Evolutionary conservation across 2,329 filamentous ascomycete genomes (phyloP).

Genomic region (Arthroderma sp.): DNA sequence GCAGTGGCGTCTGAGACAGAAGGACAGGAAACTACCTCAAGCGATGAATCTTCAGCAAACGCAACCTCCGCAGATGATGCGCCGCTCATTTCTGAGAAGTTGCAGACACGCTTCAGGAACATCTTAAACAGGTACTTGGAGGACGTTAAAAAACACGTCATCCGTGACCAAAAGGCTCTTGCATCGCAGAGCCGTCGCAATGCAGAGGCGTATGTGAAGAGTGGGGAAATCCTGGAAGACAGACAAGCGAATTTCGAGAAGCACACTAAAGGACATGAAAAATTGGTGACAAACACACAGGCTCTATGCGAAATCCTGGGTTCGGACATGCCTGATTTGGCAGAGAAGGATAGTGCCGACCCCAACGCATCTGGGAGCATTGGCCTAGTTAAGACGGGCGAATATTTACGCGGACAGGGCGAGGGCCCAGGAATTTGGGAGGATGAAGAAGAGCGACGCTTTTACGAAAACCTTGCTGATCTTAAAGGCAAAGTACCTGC

Average conservation of each 20-base stretch:
- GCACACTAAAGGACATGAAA: conserved; percentile 81
- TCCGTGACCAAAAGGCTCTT: conserved; percentile 85
- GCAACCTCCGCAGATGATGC: conserved; percentile 46
- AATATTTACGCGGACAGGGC: conserved; percentile 78
- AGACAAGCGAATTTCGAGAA: conserved; percentile 93
- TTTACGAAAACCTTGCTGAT: conserved; percentile 94
- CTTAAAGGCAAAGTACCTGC: conserved; percentile 90
- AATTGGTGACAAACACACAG: conserved; percentile 78
- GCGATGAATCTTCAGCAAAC: conserved; percentile 37
- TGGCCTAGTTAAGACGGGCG: conserved; percentile 82
- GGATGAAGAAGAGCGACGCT: conserved; percentile 92
- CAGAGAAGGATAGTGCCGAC: conserved; percentile 62
- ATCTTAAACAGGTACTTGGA: conserved; percentile 82
- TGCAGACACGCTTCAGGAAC: conserved; percentile 75
- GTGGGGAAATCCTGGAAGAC: conserved; percentile 95
- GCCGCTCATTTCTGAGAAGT: conserved; percentile 60
- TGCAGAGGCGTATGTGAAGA: conserved; percentile 95
- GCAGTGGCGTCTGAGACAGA: conserved; percentile 42
- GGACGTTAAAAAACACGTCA: conserved; percentile 75
- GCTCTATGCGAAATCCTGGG: conserved; percentile 77
- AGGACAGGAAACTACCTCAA: conserved; percentile 36
- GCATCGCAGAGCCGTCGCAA: conserved; percentile 81
- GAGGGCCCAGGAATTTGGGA: conserved; percentile 96
- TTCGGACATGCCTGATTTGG: conserved; percentile 84
- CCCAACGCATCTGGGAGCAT: conserved; percentile 61